Evolutionary conservation across 2,329 filamentous ascomycete genomes (phyloP).

Genomic region (Dichotomopilus funicola): DNA sequence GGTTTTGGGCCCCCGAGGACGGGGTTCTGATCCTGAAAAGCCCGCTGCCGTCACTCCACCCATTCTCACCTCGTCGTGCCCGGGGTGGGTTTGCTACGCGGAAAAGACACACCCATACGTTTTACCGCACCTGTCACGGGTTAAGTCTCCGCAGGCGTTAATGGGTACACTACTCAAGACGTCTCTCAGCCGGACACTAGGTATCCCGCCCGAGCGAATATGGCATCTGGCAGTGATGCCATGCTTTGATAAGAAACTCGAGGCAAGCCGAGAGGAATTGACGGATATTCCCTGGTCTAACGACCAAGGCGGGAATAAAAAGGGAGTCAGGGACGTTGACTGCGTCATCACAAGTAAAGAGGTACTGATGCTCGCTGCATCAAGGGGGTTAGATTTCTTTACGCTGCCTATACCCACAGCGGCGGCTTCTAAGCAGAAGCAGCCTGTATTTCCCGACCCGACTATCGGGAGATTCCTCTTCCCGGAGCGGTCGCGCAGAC

Average conservation of each 20-base stretch:
- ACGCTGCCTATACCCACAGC: constrained; percentile 49
- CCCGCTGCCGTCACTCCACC: constrained; percentile 39
- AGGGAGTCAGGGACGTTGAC: constrained; percentile 78
- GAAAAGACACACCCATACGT: constrained; percentile 97
- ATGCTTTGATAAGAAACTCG: constrained; percentile 98
- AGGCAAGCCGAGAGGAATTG: constrained; percentile 87
- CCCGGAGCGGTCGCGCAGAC: constrained; percentile 41
- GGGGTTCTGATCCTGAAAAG: constrained; percentile 4
- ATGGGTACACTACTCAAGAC: constrained; percentile 88
- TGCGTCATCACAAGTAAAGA: constrained; percentile 97
- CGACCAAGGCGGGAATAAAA: constrained; percentile 39
- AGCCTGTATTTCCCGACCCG: constrained; percentile 64
- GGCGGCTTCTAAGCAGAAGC: constrained; percentile 23
- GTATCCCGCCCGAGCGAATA: constrained; percentile 69
- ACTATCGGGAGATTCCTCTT: constrained; percentile 69
- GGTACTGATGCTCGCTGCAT: constrained; percentile 79
- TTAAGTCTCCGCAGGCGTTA: constrained; percentile 92
- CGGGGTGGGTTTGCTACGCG: constrained; percentile 97
- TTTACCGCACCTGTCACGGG: constrained; percentile 77
- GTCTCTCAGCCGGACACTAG: constrained; percentile 64
- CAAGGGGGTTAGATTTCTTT: constrained; percentile 71
- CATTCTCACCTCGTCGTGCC: constrained; percentile 82
- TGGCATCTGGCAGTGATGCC: constrained; percentile 98
- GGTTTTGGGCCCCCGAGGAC: constrained; percentile 39
- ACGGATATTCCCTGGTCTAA: constrained; percentile 68